Evolutionary conservation across 2,329 filamentous ascomycete genomes (phyloP), one percentile per base, ranked within the genome.

Genomic region (Hypoxylon rubiginosum): DNA sequence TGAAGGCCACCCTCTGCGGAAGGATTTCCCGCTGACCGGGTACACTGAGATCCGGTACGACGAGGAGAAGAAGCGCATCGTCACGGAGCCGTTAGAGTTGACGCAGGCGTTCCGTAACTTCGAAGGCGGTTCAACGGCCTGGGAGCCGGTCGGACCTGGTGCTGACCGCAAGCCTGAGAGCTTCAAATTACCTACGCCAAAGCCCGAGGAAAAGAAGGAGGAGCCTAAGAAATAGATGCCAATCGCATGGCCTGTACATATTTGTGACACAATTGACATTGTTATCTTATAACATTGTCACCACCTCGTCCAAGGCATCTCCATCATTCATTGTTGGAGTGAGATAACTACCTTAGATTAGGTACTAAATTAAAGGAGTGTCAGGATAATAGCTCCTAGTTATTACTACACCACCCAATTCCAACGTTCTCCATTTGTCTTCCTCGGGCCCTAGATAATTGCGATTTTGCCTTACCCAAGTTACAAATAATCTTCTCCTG

Each of bases 51-150:
- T 99, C 73, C 88, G 96, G 77, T 99, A 97, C 78, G 96, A 99
- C 73, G 96, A 99, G 83, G 97, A 99, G 87, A 99, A 97, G 92
- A 99, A 99, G 90, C 90, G 96, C 68, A 97, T 99, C 78, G 95
- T 99, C 66, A 95, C 97, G 32, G 97, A 99, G 86, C 96, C 97
- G 43, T 86, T 99, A 53, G 96, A 99, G 85, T 88, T 99, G 81
- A 98, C 96, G 13, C 96, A 99, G 82, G 96, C 97, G 7, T 99
- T 97, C 90, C 90, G 96, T 74, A 98, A 99, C 84, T 99, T 99
- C 77, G 94, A 97, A 83, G 94, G 94, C 67, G 93, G 94, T 61
- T 90, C 89, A 50, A 89, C 90, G 70, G 87, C 87, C 13, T 90
- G 88, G 88, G 88, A 90, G 83, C 88, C 86, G 71, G 81, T 91